These are phyloP conservation scores for Termitomyces sp. DNA, from an alignment of 768 basidiomycete species.

Conservation along the genomic window DNA sequence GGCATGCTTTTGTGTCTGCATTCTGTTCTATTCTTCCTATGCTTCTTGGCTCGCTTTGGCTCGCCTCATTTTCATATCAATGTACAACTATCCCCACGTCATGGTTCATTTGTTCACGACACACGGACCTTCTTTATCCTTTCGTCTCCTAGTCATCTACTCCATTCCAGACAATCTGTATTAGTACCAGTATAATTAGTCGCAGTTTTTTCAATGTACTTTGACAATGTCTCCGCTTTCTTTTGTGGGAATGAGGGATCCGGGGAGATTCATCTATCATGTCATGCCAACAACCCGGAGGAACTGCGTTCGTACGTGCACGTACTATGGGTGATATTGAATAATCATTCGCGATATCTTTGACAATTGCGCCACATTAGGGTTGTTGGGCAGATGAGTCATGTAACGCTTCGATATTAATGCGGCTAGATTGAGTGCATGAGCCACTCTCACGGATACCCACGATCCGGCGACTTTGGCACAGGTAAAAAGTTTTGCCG, in stretches of 20 bases:
- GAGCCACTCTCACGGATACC: background rate
- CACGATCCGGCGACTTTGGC: background rate
- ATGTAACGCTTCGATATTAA: background rate
- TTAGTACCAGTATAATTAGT: background rate
- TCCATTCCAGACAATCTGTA: background rate
- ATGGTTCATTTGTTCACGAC: background rate
- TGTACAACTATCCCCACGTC: background rate
- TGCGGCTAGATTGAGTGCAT: background rate
- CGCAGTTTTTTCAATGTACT: background rate
- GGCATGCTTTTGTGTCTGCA: no score
- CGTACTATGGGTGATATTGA: background rate
- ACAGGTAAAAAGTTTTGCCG: background rate
- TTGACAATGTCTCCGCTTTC: no score
- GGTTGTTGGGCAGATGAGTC: background rate
- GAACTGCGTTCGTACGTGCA: background rate
- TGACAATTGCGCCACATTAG: background rate
- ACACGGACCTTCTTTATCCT: background rate
- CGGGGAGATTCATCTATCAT: background rate
- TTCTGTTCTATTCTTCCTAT: background rate
- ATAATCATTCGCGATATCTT: background rate
- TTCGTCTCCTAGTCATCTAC: background rate
- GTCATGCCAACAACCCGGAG: background rate
- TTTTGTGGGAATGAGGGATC: background rate
- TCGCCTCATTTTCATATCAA: background rate
- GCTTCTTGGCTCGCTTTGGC: background rate